Evolutionary conservation across 164 flowering plant species (phyloP).

Genomic region (Chimonanthus salicifolius): DNA sequence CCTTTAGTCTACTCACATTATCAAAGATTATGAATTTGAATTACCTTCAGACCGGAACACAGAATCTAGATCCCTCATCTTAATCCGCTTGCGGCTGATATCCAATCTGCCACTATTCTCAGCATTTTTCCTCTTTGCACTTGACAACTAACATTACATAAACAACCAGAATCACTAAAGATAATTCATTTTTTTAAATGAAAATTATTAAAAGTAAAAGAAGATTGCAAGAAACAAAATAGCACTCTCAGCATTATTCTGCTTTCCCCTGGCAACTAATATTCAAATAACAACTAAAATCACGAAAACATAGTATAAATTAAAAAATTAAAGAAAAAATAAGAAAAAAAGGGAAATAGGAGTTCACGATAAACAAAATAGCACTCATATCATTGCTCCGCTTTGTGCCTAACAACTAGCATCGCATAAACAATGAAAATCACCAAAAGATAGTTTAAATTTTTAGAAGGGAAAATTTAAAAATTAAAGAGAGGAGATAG

Average conservation of each 20-base stretch:
- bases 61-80: slow-evolving; percentile 52
- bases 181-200: not conserved
- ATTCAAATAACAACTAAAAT: too few species aligned
- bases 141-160: slow-evolving; percentile 14
- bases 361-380: too few species aligned
- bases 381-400: too few species aligned
- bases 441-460: too few species aligned
- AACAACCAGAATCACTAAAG: not conserved
- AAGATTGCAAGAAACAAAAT: not conserved
- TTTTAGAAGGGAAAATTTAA: too few species aligned
- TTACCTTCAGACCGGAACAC: slow-evolving; percentile 33
- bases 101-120: slow-evolving; percentile 29
- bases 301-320: too few species aligned
- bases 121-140: slow-evolving; percentile 26
- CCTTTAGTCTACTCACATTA: not conserved
- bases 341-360: too few species aligned
- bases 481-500: too few species aligned
- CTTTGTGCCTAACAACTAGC: too few species aligned
- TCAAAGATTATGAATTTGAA: not conserved
- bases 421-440: too few species aligned
- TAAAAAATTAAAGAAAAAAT: too few species aligned
- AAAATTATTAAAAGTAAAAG: not conserved
- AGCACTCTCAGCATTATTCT: not conserved
- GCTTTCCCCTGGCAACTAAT: too few species aligned
- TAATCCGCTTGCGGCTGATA: slow-evolving; percentile 32